Base-by-base conservation (phyloP, 768 basidiomycete genomes). In the Wakefieldia striispora region DNA sequence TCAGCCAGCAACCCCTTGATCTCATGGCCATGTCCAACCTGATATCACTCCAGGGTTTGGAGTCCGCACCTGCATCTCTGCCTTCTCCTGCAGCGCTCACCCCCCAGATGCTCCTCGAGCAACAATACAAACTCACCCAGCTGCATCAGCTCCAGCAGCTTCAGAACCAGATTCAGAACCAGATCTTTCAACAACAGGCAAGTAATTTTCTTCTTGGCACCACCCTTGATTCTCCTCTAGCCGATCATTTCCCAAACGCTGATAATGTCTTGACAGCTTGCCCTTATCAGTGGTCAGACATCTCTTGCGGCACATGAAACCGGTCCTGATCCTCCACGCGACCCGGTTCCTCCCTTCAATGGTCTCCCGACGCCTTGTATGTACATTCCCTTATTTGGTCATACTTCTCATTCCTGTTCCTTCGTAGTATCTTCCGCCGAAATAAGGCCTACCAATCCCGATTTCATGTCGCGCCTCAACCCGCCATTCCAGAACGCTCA, bases 171-270 rank as follows among this genome's bases (percentile, higher is more conserved):
- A 88, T 91, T 49, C 88, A 94, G 64, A 83, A 84, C 49, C 86
- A 91, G 73, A 88, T 91, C 51, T 88, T 92, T 51, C 91, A 93
- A 61, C 91, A 93, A 63, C 91, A 93, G 83, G 91, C 86, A 49
- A 53, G 80, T 63, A 43, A 42, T 41, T 47, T 48, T 44, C 47
- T 35, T 23, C 26, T 9, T 27, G 38, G 26, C 39, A 31, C 36
- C 19, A 40, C 49, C 41, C 43, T 46, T 35, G 40, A 45, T 50
- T 51, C 36, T 41, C 36, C 40, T 39, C 16, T 2, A 26, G 47
- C 12, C 45, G 46, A 53, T 54, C 43, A 47, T 39, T 24, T 41
- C n/a, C 31, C 37, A 31, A 50, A 50, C 51, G 41, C 43, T 58
- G 45, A 56, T 52, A 29, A 51, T 39, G 9, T 45, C 24, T 51